Evolutionary conservation across 2,329 filamentous ascomycete genomes (phyloP).

Genomic region (Lachnellula occidentalis): DNA sequence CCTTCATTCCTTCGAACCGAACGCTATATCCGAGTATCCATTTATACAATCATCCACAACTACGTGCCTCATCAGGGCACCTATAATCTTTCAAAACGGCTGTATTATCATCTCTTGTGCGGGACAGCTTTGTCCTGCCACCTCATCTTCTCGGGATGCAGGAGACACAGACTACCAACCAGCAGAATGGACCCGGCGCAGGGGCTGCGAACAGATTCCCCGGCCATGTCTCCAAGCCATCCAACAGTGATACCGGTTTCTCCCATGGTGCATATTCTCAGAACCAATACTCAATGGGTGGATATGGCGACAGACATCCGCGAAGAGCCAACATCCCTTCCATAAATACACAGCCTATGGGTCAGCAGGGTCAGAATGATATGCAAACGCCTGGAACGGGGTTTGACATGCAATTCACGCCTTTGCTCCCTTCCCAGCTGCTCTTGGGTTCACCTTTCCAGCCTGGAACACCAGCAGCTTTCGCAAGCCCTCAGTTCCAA

Average conservation of each 20-base stretch:
- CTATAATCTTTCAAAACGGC: constrained; percentile 70
- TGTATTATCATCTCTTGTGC: constrained; percentile 68
- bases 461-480: constrained; percentile 84
- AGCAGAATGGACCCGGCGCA: constrained; percentile 51
- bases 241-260: constrained; percentile 80
- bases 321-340: constrained; percentile 81
- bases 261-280: constrained; percentile 89
- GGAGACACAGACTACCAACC: constrained; percentile 65
- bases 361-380: constrained; percentile 52
- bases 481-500: constrained; percentile 88
- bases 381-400: constrained; percentile 82
- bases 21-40: constrained; percentile 14
- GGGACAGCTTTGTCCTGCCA: constrained; percentile 79
- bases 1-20: neutral
- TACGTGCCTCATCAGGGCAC: constrained; percentile 31
- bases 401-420: constrained; percentile 98
- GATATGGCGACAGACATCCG: constrained; percentile 82
- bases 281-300: constrained; percentile 64
- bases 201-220: constrained; percentile 55
- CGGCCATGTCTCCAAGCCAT: constrained; percentile 72
- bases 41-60: constrained; percentile 26
- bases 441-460: constrained; percentile 96
- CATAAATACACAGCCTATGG: constrained; percentile 78
- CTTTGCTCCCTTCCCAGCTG: constrained; percentile 87
- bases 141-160: constrained; percentile 89